Evolutionary conservation across 805 yeast species (phyloP).

Genomic region (Ogataea populi-albae): DNA sequence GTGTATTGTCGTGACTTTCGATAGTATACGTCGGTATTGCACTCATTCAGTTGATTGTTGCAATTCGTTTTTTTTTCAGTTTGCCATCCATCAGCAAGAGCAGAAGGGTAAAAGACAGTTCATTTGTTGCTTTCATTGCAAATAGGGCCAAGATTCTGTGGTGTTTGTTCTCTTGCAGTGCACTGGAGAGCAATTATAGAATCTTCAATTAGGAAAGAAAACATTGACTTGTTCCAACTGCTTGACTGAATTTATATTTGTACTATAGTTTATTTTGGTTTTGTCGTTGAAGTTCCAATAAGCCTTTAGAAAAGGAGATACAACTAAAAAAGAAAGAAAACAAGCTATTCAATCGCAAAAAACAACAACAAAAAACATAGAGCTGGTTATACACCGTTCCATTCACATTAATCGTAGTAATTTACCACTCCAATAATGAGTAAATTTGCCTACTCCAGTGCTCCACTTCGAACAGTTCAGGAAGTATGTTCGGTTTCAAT

Average conservation of each 20-base stretch:
- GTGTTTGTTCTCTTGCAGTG: no score
- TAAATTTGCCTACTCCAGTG: conserved; percentile 90
- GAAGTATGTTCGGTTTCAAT: conserved; percentile 56
- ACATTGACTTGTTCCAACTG: no score
- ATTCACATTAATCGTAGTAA: conserved; percentile 10
- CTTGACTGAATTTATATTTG: conserved; percentile 14
- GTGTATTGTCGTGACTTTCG: conserved; percentile 10
- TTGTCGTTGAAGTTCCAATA: conserved; percentile 3
- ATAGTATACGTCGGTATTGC: conserved; percentile 15
- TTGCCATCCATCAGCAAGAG: conserved; percentile 1
- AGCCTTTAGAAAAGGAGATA: conserved; percentile 1
- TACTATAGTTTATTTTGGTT: conserved; percentile 14
- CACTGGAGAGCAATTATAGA: not conserved
- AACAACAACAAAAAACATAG: conserved; percentile 8
- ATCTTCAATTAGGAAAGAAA: no score
- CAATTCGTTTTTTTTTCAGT: conserved; percentile 15
- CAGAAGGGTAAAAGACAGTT: not conserved
- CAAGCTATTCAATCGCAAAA: conserved; percentile 4
- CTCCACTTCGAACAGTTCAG: conserved; percentile 94
- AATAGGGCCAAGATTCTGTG: no score
- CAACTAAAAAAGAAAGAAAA: conserved; percentile 13
- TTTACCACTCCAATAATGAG: conserved; percentile 26
- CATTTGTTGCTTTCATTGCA: no score
- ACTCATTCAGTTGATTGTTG: conserved; percentile 34
- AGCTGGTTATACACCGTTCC: not conserved